phyloP scores from a whole-genome alignment of 352 stramenopile genomes.

The Globisporangium viniferum region DNA sequence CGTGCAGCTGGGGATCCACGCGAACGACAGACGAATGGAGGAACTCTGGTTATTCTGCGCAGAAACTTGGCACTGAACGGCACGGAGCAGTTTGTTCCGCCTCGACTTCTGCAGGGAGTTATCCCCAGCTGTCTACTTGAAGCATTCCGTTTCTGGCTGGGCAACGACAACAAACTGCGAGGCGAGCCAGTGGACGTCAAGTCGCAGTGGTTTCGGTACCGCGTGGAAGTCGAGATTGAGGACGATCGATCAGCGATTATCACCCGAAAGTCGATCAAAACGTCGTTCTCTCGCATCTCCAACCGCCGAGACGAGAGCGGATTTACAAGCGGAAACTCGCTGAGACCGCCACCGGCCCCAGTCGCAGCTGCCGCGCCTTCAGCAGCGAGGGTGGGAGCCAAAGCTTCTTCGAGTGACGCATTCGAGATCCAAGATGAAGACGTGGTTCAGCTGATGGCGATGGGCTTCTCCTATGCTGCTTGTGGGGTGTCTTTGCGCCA shows the following conservation, averaged over 20 bases:
- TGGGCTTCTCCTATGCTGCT: conserved; percentile 87
- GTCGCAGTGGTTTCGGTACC: conserved; percentile 88
- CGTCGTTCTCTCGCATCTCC: conserved; percentile 63
- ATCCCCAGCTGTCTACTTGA: conserved; percentile 94
- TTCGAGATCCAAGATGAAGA: conserved; percentile 70
- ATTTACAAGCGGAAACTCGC: conserved; percentile 17
- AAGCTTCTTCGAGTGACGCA: conserved; percentile 9
- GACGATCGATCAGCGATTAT: conserved; percentile 42
- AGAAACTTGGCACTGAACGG: conserved; percentile 65
- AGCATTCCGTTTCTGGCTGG: conserved; percentile 97
- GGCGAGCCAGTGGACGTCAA: conserved; percentile 89
- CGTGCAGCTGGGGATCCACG: conserved; percentile 62
- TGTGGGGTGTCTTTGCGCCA: conserved; percentile 68
- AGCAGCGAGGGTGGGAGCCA: neutral
- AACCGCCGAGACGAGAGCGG: conserved; percentile 22
- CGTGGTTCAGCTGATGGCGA: conserved; percentile 85
- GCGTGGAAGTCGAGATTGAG: conserved; percentile 68
- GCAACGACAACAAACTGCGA: conserved; percentile 92
- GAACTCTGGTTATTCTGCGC: conserved; percentile 90
- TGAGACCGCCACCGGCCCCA: conserved; percentile 48
- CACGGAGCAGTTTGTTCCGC: conserved; percentile 88
- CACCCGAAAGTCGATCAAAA: conserved; percentile 60
- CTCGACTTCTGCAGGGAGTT: conserved; percentile 91
- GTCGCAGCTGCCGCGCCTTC: neutral
- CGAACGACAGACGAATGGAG: conserved; percentile 55